Evolutionary conservation across 257 asterid genomes (phyloP).

Genomic region (Nicotiana benthamiana): DNA sequence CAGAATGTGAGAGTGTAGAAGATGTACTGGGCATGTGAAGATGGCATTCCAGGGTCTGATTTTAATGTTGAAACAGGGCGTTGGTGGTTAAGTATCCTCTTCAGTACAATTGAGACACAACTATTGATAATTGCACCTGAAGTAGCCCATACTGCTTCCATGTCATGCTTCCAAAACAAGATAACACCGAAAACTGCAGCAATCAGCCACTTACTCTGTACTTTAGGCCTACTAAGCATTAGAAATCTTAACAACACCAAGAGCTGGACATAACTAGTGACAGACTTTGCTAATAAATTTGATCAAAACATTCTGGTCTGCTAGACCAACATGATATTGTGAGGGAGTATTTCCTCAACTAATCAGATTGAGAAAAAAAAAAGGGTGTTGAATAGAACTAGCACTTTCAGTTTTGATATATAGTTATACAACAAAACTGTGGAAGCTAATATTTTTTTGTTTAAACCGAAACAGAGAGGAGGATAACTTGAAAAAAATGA

Average conservation of each 20-base stretch:
- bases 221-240: slow-evolving; percentile 11
- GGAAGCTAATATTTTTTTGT: background rate
- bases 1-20: slow-evolving; percentile 34
- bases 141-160: slow-evolving; percentile 58
- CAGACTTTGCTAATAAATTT: background rate
- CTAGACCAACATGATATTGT: background rate
- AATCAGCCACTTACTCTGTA: slow-evolving; percentile 75
- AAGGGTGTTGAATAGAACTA: background rate
- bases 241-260: background rate
- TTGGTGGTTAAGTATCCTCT: slow-evolving; percentile 56
- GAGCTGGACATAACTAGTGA: background rate
- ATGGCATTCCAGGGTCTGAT: slow-evolving; percentile 95
- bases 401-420: background rate
- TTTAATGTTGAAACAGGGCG: slow-evolving; percentile 55
- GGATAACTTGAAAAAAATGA: too few species aligned
- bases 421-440: background rate
- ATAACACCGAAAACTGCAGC: slow-evolving; percentile 25
- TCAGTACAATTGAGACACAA: slow-evolving; percentile 36
- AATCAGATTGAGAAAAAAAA: background rate
- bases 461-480: too few species aligned
- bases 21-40: slow-evolving; percentile 76
- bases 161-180: slow-evolving; percentile 69
- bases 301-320: background rate
- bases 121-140: slow-evolving; percentile 50
- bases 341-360: background rate